Base-by-base conservation (phyloP, 257 asterid species). In the Cynanchum wilfordii region DNA sequence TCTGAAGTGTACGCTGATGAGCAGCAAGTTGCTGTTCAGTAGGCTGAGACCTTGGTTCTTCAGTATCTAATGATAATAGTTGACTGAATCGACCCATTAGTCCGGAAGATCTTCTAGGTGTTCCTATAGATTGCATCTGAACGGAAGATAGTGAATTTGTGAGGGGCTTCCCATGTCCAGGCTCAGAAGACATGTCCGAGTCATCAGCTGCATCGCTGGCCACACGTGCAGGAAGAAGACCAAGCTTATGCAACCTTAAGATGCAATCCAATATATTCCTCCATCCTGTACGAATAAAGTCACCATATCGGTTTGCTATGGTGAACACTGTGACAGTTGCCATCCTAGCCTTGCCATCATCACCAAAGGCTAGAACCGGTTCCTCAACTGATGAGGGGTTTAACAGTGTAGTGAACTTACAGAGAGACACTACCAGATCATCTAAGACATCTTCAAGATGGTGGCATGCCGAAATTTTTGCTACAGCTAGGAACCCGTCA, bases 131-230 rank as follows among this genome's bases (percentile, higher is more conserved):
- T 76, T 89, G 96, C 81, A 90, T 71, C 60, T 93, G 95, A 73
- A 92, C 87, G 36, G 97, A 84, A 81, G 97, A 85, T 30, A 89
- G 74, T 5, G 95, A 86, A 83, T 86, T 93, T 45, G 89, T 77
- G 63, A 86, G 88, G 68, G 93, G 90, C 87, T 93, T 93, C 69
- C 96, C 97, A 29, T 89, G 95, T 80, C 89, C 89, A 71, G 95
- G 88, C 68, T 91, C 96, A 68, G 94, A 83, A n/a, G 91, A 84
- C 82, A 86, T 75, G 75, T 91, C 96, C 27, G 96, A 87, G 66
- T 93, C 97, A 57, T 91, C 97, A 55, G 96, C 94, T 65, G 97
- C 98, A 82, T 93, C 98, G 77, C 95, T 91, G 76, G 98, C 96
- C 56, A 93, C 97, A 51, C 97, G 94, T 76, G 98, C 98, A 62